Percentiles rank a stretch among this genome's conserved stretches.
Evolutionary conservation across 345 rosid species (phyloP).

Genomic region (Populus davidiana): DNA sequence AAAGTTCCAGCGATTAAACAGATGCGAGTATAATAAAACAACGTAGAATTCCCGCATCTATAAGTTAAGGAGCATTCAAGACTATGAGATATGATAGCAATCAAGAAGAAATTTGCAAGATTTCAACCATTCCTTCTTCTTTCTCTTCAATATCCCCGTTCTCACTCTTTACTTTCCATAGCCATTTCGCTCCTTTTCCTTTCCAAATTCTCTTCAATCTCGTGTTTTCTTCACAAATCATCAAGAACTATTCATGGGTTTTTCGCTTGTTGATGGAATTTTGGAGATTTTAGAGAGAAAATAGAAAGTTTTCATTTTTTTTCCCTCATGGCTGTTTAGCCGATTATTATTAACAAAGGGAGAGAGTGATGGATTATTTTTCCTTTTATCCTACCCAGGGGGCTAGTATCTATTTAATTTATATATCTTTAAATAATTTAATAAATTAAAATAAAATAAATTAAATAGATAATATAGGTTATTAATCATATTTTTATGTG

Average conservation of each 20-base stretch:
- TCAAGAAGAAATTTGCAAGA: not conserved
- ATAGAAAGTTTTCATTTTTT: not conserved
- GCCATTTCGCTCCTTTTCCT: not conserved
- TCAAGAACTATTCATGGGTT: not conserved
- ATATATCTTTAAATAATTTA: too few species aligned
- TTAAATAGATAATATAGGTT: too few species aligned
- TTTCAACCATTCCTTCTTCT: too few species aligned
- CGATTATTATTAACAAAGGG: too few species aligned
- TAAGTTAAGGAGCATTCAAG: not conserved
- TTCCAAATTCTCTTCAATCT: not conserved
- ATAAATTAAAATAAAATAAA: too few species aligned
- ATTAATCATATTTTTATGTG: too few species aligned
- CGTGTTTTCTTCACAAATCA: not conserved
- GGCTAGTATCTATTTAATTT: too few species aligned
- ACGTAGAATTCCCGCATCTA: not conserved
- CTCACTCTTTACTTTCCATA: too few species aligned
- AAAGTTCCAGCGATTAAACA: not conserved
- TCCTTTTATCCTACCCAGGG: too few species aligned
- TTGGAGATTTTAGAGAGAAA: not conserved
- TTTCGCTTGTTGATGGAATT: too few species aligned
- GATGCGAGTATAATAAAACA: not conserved
- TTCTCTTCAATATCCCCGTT: too few species aligned
- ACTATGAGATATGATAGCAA: not conserved
- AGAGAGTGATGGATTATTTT: not conserved
- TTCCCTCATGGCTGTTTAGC: not conserved